These are phyloP conservation scores for Ascochyta koolunga DNA, from an alignment of 2,329 filamentous ascomycete genomes.

Conservation along the genomic window DNA sequence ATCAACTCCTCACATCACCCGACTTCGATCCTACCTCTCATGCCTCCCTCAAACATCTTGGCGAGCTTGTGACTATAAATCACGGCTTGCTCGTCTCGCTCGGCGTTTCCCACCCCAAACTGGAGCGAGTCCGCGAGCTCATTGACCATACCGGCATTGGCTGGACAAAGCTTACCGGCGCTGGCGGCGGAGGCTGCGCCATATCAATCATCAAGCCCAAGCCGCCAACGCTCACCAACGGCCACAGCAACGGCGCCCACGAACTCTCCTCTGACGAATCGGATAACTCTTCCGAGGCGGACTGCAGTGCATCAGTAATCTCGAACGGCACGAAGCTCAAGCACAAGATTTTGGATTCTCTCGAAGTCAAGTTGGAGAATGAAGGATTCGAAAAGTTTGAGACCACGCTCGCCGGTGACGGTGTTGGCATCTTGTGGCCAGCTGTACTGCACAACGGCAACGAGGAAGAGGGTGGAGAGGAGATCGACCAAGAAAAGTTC, in stretches of 20 bases:
- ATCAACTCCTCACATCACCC: conserved; percentile 61
- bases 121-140: conserved; percentile 89
- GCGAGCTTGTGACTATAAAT: conserved; percentile 90
- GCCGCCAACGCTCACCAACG: conserved; percentile 53
- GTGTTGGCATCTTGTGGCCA: conserved; percentile 92
- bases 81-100: conserved; percentile 90
- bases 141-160: conserved; percentile 83
- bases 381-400: conserved; percentile 82
- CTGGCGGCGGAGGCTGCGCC: conserved; percentile 92
- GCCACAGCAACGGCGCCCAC: conserved; percentile 33
- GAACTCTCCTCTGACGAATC: conserved; percentile 32
- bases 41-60: conserved; percentile 72
- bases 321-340: conserved; percentile 42
- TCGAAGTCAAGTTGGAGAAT: conserved; percentile 65
- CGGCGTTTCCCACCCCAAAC: conserved; percentile 90
- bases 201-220: conserved; percentile 85
- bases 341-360: conserved; percentile 56
- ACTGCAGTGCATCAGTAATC: conserved; percentile 39
- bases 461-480: conserved; percentile 83
- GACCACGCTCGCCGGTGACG: conserved; percentile 89
- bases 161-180: conserved; percentile 97
- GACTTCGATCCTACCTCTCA: conserved; percentile 71
- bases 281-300: conserved; percentile 33
- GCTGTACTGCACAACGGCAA: conserved; percentile 85
- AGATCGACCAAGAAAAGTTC: conserved; percentile 91